Conservation (phyloP, 306 rosid genomes). For the Sechiopsis laciniata region DNA sequence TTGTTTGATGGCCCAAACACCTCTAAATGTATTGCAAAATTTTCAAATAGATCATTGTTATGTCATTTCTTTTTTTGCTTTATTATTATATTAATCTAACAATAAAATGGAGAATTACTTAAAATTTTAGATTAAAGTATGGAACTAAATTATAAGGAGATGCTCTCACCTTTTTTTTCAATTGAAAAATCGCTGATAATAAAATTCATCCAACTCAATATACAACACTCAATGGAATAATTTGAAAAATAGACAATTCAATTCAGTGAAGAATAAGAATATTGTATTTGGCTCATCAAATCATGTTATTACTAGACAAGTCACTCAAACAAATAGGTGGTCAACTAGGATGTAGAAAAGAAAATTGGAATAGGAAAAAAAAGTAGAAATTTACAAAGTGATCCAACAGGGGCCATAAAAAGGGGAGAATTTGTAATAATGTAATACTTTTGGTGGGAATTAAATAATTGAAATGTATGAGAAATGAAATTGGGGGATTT, state of each 20-base stretch:
- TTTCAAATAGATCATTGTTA: not conserved
- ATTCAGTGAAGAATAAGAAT: not conserved
- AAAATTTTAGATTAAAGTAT: not conserved
- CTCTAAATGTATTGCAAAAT: no score
- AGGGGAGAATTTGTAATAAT: conserved; percentile 2
- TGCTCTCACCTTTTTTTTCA: no score
- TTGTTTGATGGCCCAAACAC: no score
- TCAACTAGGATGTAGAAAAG: not conserved
- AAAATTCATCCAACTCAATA: not conserved
- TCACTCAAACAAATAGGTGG: not conserved
- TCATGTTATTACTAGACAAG: conserved; percentile 10
- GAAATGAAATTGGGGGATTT: conserved; percentile 6
- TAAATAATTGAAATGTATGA: not conserved
- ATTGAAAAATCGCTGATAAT: not conserved
- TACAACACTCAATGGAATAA: not conserved
- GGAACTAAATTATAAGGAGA: not conserved
- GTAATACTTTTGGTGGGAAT: not conserved
- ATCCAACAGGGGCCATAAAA: not conserved
- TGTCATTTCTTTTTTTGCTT: no score
- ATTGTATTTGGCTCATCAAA: not conserved
- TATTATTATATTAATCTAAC: no score
- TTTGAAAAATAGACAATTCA: not conserved
- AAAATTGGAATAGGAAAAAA: not conserved
- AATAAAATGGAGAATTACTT: no score
- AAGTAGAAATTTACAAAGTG: not conserved